phyloP scores from a whole-genome alignment of 352 stramenopile genomes.

The Nannochloropsis limnetica region DNA sequence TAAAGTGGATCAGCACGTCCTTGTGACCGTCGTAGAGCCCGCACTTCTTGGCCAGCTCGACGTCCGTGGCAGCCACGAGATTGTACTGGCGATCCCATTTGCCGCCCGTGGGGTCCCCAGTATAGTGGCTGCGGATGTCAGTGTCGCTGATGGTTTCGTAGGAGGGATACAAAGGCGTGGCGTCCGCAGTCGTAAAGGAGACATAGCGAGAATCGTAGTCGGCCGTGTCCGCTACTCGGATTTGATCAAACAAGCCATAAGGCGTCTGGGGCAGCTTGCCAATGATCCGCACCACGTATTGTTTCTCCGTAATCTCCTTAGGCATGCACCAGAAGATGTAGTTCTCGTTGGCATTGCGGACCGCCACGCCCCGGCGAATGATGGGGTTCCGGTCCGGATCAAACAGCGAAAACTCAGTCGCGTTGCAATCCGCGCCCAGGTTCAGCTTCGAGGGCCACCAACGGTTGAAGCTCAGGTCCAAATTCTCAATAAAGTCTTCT shows the following conservation, averaged over 20 bases:
- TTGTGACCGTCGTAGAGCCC: neutral
- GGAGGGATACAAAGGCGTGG: constrained; percentile 18
- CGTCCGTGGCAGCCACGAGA: neutral
- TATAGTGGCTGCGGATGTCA: neutral
- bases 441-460: neutral
- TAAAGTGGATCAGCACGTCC: constrained; percentile 23
- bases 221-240: constrained; percentile 15
- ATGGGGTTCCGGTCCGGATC: constrained; percentile 14
- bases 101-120: neutral
- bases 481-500: constrained; percentile 29
- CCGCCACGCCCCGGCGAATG: neutral
- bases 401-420: neutral
- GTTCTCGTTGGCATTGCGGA: constrained; percentile 29
- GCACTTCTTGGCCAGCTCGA: constrained; percentile 12
- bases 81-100: constrained; percentile 15
- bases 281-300: neutral
- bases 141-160: neutral
- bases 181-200: constrained; percentile 1
- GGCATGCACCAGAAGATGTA: constrained; percentile 33
- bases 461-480: neutral
- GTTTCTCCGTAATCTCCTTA: constrained; percentile 23
- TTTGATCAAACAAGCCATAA: constrained; percentile 21
- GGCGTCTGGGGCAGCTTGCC: neutral
- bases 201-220: constrained; percentile 27
- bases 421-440: constrained; percentile 9